Percentiles rank a stretch among this genome's conserved stretches.
Conservation (phyloP, 1,284 basidiomycete genomes). For the Golubevia sp. region DNA sequence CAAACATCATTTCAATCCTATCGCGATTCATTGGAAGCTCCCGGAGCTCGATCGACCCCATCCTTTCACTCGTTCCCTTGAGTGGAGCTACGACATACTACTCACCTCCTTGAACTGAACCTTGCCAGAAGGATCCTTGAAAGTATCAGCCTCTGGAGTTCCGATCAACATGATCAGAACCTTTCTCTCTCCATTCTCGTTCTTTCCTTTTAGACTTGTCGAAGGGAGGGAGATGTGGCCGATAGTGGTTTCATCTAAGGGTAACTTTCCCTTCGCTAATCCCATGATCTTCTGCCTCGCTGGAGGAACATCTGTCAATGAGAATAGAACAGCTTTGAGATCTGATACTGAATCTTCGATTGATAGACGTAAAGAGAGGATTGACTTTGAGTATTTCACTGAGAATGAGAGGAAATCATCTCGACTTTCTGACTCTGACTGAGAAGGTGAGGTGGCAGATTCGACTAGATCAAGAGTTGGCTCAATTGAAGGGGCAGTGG, state of each 20-base stretch:
- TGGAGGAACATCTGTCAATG: constrained; percentile 77
- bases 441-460: neutral
- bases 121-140: constrained; percentile 72
- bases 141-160: constrained; percentile 78
- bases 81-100: too few species aligned
- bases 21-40: too few species aligned
- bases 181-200: constrained; percentile 9
- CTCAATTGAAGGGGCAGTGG: too few species aligned
- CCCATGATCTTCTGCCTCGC: constrained; percentile 88
- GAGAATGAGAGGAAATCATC: constrained; percentile 24
- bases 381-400: constrained; percentile 27
- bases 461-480: too few species aligned
- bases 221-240: constrained; percentile 25
- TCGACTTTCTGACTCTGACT: too few species aligned
- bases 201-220: constrained; percentile 21
- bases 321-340: constrained; percentile 65
- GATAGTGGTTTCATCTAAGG: constrained; percentile 62
- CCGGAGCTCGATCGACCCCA: too few species aligned
- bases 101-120: constrained; percentile 13
- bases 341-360: constrained; percentile 46
- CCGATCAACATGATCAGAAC: constrained; percentile 59
- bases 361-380: constrained; percentile 21
- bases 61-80: too few species aligned
- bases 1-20: too few species aligned
- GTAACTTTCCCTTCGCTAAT: constrained; percentile 80